Evolutionary conservation across 495 filamentous ascomycete species (phyloP), one percentile per base, ranked within the genome.

Genomic region (Chaetomium fimeti): DNA sequence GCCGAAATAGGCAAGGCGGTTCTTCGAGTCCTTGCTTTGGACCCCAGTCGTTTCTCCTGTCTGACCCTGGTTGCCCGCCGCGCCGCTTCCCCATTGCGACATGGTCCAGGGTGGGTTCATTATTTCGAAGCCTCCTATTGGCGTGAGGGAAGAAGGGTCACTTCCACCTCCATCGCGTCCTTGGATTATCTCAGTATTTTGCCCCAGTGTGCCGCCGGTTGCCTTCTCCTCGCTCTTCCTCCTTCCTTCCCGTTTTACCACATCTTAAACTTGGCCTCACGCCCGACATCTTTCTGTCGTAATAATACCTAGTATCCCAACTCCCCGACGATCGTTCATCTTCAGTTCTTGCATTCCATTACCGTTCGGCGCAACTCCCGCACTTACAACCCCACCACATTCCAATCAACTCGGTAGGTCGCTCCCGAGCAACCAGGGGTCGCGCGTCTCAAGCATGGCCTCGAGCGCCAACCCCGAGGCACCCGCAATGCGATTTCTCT

Each of bases 321-420:
- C 67, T 64, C 62, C 68, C 53, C 64, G 56, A 66, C 68, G 60
- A 51, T 69, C 68, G 64, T 66, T 66, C 57, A 32, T 48, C 57
- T 8, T 20, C 57, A 15, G 20, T 12, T 60, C 49, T 60, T 27
- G 60, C 18, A 58, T 49, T 18, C 59, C 61, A 45, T 53, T 62
- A 47, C 48, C 66, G 12, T 18, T 27, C 48, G 49, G 57, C 59
- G 24, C 61, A 61, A 55, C 56, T 60, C 49, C 22, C 57, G 22
- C 49, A 48, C 42, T 56, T 48, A 49, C 62, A 58, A 36, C 40
- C 36, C 12, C 28, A 22, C 45, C 5, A 24, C 54, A 59, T 58
- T 57, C 61, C 54, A 63, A 63, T 36, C 36, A 43, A 20, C 45
- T 64, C 12, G 47, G 62, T 64, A 64, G 4, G 62, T 64, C 22